Evolutionary conservation across 2,329 filamentous ascomycete genomes (phyloP), one percentile per base, ranked within the genome.

Genomic region (Sarocladium brachiariae): DNA sequence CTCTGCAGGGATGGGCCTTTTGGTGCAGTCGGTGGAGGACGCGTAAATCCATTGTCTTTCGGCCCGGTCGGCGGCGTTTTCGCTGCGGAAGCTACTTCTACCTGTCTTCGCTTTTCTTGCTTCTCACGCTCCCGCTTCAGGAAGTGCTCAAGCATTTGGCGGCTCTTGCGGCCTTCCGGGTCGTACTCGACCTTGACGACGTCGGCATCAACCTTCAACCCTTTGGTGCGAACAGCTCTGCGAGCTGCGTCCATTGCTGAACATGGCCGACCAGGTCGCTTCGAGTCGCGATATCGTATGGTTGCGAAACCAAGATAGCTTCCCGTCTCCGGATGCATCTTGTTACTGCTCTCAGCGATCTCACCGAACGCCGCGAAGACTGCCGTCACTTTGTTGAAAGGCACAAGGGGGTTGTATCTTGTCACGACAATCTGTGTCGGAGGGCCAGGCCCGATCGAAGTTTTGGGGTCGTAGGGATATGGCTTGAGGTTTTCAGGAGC

Each of bases 261-360:
- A 34, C 89, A 70, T 50, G 70, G 66, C 6, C 61, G 61, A 39
- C 64, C 66, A 4, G 64, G 58, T 13, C 65, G 66, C 71, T 81
- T 77, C 2, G 77, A 73, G 63, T 97, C 92, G 61, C 86, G 84
- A 67, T 95, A 99, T 53, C 86, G 84, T 63, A 99, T 89, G 14
- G 89, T 89, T 57, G 89, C 95, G 63, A 99, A 91, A 11, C 93
- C 93, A 11, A 99, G 78, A 63, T 95, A 95, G 62, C 89, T 93
- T 16, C 93, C 93, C 11, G 91, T 97, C 52, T 91, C 86, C 8
- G 93, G 93, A 66, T 99, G 90, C 61, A 95, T 92, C 65, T 95
- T 92, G 63, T 96, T 96, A 62, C 89, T 90, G 59, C 95, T 86
- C 62, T 91, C 87, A 39, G 86, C 86, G 55, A 99, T 91, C 52